Percentiles rank a stretch among this genome's conserved stretches.
Conservation (phyloP, 257 asterid genomes). For the Vinca minor region DNA sequence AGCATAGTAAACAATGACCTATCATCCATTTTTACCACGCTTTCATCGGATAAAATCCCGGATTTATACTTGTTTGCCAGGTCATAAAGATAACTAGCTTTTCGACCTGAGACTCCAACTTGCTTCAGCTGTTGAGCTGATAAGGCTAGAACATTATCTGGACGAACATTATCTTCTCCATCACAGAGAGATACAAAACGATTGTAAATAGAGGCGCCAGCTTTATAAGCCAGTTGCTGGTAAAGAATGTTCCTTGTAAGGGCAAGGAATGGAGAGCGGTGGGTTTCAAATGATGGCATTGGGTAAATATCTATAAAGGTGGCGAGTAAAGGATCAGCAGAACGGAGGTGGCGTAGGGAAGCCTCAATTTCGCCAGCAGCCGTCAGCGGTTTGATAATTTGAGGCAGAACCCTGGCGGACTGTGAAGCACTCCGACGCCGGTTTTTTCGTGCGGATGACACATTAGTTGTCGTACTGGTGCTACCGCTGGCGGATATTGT, state of each 20-base stretch:
- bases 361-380: constrained; percentile 54
- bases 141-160: constrained; percentile 60
- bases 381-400: constrained; percentile 56
- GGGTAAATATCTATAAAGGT: constrained; percentile 50
- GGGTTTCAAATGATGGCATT: constrained; percentile 54
- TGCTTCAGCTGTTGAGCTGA: constrained; percentile 80
- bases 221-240: constrained; percentile 84
- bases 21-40: constrained; percentile 85
- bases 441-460: constrained; percentile 27
- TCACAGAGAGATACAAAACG: constrained; percentile 79
- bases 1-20: constrained; percentile 82
- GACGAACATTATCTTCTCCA: constrained; percentile 52
- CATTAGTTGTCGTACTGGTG: not conserved
- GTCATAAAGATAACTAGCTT: constrained; percentile 78
- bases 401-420: constrained; percentile 47
- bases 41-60: constrained; percentile 75
- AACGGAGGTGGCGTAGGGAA: constrained; percentile 57
- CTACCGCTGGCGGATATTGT: constrained; percentile 6
- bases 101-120: constrained; percentile 84
- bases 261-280: constrained; percentile 60
- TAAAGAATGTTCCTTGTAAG: constrained; percentile 72
- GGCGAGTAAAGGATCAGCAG: constrained; percentile 54
- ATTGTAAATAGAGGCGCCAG: constrained; percentile 69
- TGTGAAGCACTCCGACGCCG: constrained; percentile 54
- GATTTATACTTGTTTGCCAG: constrained; percentile 65